Evolutionary conservation across 768 basidiomycete genomes (phyloP), one percentile per base, ranked within the genome.

Genomic region (Cytidiella melzeri): DNA sequence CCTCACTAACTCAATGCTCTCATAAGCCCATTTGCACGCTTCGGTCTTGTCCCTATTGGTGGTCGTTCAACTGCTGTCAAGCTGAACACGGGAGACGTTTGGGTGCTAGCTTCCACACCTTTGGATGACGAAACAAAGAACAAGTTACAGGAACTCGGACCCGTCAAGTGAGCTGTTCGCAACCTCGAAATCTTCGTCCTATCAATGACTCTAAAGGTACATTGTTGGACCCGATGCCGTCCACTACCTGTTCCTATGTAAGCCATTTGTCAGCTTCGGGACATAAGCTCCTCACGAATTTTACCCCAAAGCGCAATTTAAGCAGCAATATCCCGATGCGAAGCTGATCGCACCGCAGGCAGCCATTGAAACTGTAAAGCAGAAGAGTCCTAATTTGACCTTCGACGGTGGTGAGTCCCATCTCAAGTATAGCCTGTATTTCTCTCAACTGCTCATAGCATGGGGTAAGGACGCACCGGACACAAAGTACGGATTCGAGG

Each of bases 41-140:
- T 75, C 51, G 79, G 81, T 7, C 6, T 89, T 23, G 57, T 90
- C 13, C 87, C 89, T 3, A 68, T 92, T 24, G 92, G 92, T 1
- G 90, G 91, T 18, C 72, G 92, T 40, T 83, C 88, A 5, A 94
- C 91, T 0, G 92, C 90, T 0, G 72, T 94, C 57, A 79, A 74
- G 64, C 71, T 93, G 20, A 66, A 67, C 34, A 74, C 76, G 43
- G 81, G 84, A 30, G 81, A 77, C 11, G 81, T 93, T 23, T 93
- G 88, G 80, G 72, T 92, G 11, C 70, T 91, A n/a, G 90, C 87
- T 0, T 91, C 88, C 1, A 84, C 84, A 6, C 84, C 87, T 0
- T 67, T 89, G 46, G 76, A 79, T 30, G 67, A 69, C 2, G 79
- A 80, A 23, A 91, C 88, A 2, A 83, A 83, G 60, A 51, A 65